These are phyloP conservation scores for Suillus spraguei DNA, from an alignment of 768 basidiomycete genomes.

Conservation along the genomic window DNA sequence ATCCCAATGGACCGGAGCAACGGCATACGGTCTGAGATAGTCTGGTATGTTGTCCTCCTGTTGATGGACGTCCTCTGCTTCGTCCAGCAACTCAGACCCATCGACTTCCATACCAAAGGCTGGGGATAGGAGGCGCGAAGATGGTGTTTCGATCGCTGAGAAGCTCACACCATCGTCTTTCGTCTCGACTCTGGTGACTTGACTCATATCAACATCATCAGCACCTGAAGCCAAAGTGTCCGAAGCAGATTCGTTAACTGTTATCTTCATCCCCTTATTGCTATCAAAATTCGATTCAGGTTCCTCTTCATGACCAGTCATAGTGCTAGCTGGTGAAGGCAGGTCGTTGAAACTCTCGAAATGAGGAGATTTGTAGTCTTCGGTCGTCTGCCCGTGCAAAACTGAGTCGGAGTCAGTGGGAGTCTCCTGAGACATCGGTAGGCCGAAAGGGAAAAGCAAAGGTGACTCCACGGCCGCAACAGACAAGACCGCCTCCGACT, in stretches of 20 bases:
- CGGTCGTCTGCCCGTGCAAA: slow-evolving; percentile 5
- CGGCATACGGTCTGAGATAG: slow-evolving; percentile 70
- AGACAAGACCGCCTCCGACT: background rate
- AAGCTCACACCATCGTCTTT: background rate
- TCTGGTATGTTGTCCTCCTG: slow-evolving; percentile 45
- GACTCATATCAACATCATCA: background rate
- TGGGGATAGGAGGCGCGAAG: background rate
- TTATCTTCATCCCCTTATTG: background rate
- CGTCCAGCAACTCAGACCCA: slow-evolving; percentile 6
- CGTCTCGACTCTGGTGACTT: background rate
- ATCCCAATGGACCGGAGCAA: slow-evolving; percentile 72
- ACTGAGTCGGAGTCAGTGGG: slow-evolving; percentile 7
- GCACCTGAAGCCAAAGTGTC: background rate
- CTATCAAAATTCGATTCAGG: background rate
- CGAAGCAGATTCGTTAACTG: background rate
- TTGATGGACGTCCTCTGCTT: slow-evolving; percentile 42
- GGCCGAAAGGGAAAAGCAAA: background rate
- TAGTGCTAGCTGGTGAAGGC: slow-evolving; percentile 6
- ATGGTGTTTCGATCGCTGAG: background rate
- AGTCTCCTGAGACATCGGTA: background rate
- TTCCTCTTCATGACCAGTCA: background rate
- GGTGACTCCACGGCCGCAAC: background rate
- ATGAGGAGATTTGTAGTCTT: slow-evolving; percentile 8
- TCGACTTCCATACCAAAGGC: background rate
- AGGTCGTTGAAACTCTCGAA: slow-evolving; percentile 5